Conservation (phyloP, 2,329 filamentous ascomycete genomes). For the Diaporthe caulivora region DNA sequence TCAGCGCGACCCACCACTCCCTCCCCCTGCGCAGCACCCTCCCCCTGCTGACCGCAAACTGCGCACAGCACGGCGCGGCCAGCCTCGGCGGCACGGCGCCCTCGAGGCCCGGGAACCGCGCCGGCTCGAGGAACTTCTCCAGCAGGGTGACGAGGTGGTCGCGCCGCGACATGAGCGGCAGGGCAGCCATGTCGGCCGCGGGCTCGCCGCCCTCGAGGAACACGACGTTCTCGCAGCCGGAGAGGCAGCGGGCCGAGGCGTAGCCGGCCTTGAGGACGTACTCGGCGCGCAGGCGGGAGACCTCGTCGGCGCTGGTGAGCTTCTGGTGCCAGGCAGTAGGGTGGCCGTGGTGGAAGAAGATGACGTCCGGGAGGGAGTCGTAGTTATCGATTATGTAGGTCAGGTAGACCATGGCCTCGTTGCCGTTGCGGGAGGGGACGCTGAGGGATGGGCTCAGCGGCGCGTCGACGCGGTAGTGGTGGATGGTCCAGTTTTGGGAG, state of each 20-base stretch:
- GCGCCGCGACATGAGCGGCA: slow-evolving; percentile 30
- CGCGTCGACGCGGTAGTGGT: slow-evolving; percentile 44
- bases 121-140: slow-evolving; percentile 41
- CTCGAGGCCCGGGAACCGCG: slow-evolving; percentile 24
- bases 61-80: slow-evolving; percentile 63
- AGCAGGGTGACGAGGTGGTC: slow-evolving; percentile 42
- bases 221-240: slow-evolving; percentile 47
- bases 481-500: slow-evolving; percentile 40
- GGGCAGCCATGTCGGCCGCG: background rate
- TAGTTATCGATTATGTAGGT: slow-evolving; percentile 74
- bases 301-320: slow-evolving; percentile 61
- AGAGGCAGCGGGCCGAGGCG: slow-evolving; percentile 69
- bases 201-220: slow-evolving; percentile 35
- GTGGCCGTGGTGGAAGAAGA: slow-evolving; percentile 72
- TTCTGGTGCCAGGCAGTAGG: slow-evolving; percentile 68
- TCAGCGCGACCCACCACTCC: slow-evolving; percentile 59
- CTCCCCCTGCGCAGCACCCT: slow-evolving; percentile 55
- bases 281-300: slow-evolving; percentile 62
- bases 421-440: slow-evolving; percentile 54
- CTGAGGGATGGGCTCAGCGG: slow-evolving; percentile 41
- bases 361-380: slow-evolving; percentile 67
- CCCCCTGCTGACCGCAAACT: slow-evolving; percentile 62
- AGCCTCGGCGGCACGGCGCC: slow-evolving; percentile 51
- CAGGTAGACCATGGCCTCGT: slow-evolving; percentile 73
- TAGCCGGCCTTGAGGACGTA: slow-evolving; percentile 67